Evolutionary conservation across 148 eudicot genomes (phyloP).

Genomic region (Rhododendron ferrugineum): DNA sequence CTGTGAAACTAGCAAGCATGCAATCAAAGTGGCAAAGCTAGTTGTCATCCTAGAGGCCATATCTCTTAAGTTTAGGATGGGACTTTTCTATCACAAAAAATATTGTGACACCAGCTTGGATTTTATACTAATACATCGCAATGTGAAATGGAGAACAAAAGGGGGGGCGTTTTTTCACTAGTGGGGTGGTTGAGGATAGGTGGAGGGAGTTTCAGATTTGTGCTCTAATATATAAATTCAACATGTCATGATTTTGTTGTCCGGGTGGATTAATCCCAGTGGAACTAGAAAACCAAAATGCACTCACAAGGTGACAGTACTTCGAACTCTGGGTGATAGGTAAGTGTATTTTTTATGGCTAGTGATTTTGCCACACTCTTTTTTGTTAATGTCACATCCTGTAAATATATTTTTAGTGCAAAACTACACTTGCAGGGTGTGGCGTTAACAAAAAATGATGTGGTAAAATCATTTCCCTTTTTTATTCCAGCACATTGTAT

Average conservation of each 20-base stretch:
- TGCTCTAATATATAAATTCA: background rate
- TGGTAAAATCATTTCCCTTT: too few species aligned
- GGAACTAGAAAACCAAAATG: background rate
- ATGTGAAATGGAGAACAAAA: slow-evolving; percentile 6
- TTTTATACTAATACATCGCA: background rate
- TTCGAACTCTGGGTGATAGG: background rate
- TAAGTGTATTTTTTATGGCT: background rate
- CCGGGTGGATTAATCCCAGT: background rate
- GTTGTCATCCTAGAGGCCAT: slow-evolving; percentile 16
- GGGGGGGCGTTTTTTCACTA: background rate
- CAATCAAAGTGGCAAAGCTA: background rate
- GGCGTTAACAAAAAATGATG: too few species aligned
- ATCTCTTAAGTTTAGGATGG: background rate
- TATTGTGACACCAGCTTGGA: background rate
- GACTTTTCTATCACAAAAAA: background rate
- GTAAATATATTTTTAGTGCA: too few species aligned
- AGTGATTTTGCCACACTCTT: too few species aligned
- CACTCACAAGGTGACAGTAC: background rate
- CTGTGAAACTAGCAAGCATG: slow-evolving; percentile 12
- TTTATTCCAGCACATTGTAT: background rate
- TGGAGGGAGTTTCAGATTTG: slow-evolving; percentile 2
- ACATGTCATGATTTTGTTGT: slow-evolving; percentile 8
- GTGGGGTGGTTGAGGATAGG: slow-evolving; percentile 25
- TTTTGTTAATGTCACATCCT: too few species aligned
- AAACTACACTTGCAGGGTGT: too few species aligned